Percentiles rank a stretch among this genome's conserved stretches.
Conservation (phyloP, 108 stramenopile species). For the Chaetoceros muelleri region DNA sequence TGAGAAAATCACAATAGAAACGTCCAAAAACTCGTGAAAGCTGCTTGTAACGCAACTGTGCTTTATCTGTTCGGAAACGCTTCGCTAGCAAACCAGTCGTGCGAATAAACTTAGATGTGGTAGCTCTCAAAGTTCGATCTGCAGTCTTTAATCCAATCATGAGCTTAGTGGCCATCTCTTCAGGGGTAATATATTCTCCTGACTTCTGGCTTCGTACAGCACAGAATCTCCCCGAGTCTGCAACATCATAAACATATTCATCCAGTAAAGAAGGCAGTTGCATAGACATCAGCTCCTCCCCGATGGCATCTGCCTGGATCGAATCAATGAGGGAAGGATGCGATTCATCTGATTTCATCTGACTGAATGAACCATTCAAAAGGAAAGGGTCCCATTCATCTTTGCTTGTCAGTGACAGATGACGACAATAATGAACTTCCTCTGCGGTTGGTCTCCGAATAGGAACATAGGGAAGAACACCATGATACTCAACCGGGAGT, state of each 20-base stretch:
- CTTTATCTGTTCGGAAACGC: not conserved
- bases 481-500: not conserved
- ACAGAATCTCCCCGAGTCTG: not conserved
- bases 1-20: not conserved
- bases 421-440: not conserved
- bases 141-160: not conserved
- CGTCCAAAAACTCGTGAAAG: not conserved
- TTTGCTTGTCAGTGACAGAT: not conserved
- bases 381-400: not conserved
- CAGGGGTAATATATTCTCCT: not conserved
- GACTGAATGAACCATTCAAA: not conserved
- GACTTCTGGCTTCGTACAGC: not conserved
- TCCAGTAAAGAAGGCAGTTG: not conserved
- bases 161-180: not conserved
- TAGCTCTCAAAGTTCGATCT: not conserved
- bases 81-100: not conserved
- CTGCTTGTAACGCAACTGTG: not conserved
- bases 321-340: not conserved
- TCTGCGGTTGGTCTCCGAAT: not conserved
- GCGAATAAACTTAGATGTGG: not conserved
- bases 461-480: not conserved
- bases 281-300: not conserved
- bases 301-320: not conserved
- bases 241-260: not conserved
- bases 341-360: not conserved